Base-by-base conservation (phyloP, 2,329 filamentous ascomycete genomes). In the Polytolypa hystricis region DNA sequence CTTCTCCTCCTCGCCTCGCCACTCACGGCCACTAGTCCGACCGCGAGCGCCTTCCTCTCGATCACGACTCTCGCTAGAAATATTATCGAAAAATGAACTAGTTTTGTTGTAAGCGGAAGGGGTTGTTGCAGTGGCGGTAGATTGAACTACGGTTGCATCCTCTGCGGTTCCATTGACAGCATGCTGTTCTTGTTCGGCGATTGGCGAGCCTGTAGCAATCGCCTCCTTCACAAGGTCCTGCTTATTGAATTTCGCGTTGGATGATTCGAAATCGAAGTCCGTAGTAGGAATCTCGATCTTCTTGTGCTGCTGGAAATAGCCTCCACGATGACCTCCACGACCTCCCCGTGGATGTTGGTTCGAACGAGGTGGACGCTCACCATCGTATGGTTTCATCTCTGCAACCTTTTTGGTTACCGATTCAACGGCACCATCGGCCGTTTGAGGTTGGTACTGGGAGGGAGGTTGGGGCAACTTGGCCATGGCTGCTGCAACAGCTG, bases 1-100 rank as follows among this genome's bases (percentile, higher is more conserved):
- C 58, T 81, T 85, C 57, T 93, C 84, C 58, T 96, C 91, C 58
- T 96, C 86, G 26, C 79, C 81, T 37, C 91, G 79, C 77, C 91
- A 93, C 57, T 93, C 85, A 32, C 83, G 77, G 20, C 85, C 86
- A 39, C 81, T 80, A n/a, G 77, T 70, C 56, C 77, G 76, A 44
- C 76, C 72, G 28, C 68, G 56, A 20, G 60, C 69, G 26, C 78
- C 79, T 43, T 89, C 84, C 35, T 84, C 78, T 29, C 91, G 77
- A 47, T 98, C 91, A 59, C 83, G 93, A 43, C 84, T 74, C 57
- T 98, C 91, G 47, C 84, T 93, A 1, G 85, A 93, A 46, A 98
- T 95, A 60, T 98, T 95, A 63, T 98, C 91, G 55, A 98, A 98
- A 70, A 98, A 98, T 1, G 85, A 94, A 3, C 67, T 77, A 4